A percentile compares a stretch with the other conserved stretches of the same genome.
Evolutionary conservation across 306 rosid genomes (phyloP).

Genomic region (Sphenostylis stenocarpa): DNA sequence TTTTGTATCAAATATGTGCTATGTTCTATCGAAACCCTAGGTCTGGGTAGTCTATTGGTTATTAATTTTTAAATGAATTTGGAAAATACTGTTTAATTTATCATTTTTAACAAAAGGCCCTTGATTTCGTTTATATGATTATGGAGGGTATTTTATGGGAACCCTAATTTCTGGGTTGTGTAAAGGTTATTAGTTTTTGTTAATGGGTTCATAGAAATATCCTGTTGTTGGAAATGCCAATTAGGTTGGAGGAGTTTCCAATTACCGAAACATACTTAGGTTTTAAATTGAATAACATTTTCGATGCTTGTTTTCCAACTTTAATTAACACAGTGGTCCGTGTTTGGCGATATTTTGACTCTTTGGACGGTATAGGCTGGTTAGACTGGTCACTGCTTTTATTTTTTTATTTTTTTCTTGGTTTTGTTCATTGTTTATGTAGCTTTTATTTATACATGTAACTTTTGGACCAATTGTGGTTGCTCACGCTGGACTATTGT

Average conservation of each 20-base stretch:
- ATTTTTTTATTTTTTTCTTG: not conserved
- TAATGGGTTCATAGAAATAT: not conserved
- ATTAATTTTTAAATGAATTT: not conserved
- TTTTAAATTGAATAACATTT: not conserved
- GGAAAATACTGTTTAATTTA: not conserved
- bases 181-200: not conserved
- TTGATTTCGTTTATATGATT: conserved; percentile 15
- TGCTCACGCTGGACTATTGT: not conserved
- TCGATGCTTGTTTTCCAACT: not conserved
- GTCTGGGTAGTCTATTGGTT: not conserved
- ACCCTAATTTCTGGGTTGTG: conserved; percentile 32
- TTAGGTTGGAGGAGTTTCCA: not conserved
- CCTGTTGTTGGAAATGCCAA: not conserved
- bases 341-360: not conserved
- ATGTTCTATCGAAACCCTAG: conserved; percentile 29
- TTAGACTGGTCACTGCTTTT: not conserved
- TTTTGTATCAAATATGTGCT: not conserved
- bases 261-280: not conserved
- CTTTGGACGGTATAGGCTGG: not conserved
- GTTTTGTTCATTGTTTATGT: not conserved
- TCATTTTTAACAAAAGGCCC: not conserved
- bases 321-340: not conserved
- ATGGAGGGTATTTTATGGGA: not conserved
- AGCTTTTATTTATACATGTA: not conserved
- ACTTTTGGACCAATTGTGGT: not conserved